These are phyloP conservation scores for Hepatocystis sp. DNA, from an alignment of 169 alveolate genomes.

Conservation along the genomic window DNA sequence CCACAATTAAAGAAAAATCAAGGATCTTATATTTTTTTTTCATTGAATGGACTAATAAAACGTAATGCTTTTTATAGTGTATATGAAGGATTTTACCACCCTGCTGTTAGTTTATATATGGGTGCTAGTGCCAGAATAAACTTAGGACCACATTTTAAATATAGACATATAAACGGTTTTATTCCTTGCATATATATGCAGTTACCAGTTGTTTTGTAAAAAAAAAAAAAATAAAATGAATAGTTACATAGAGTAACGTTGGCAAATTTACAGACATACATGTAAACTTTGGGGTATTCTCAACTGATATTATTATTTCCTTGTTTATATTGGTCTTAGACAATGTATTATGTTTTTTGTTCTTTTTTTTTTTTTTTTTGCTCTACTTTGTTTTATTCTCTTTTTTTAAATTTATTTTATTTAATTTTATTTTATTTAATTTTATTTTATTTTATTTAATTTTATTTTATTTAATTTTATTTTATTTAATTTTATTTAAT, in stretches of 20 bases:
- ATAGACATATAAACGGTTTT: slow-evolving; percentile 78
- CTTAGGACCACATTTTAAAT: slow-evolving; percentile 80
- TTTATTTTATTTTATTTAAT: too few relatives aligned
- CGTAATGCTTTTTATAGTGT: slow-evolving; percentile 78
- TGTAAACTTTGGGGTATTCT: too few relatives aligned
- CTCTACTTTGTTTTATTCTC: too few relatives aligned
- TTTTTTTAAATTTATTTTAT: too few relatives aligned
- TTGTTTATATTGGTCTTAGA: too few relatives aligned
- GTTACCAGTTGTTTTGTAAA: slow-evolving; percentile 72
- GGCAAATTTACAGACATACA: too few relatives aligned
- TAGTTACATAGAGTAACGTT: slow-evolving; percentile 2
- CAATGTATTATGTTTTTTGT: too few relatives aligned
- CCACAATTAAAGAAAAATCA: slow-evolving; percentile 78
- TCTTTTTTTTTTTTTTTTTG: too few relatives aligned
- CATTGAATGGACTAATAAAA: slow-evolving; percentile 87
- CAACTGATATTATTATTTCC: too few relatives aligned
- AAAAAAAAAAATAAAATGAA: background rate
- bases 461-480: too few relatives aligned
- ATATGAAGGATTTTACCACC: slow-evolving; percentile 89
- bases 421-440: too few relatives aligned
- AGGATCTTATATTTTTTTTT: slow-evolving; percentile 85
- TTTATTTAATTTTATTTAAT: too few relatives aligned
- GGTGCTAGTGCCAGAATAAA: slow-evolving; percentile 88
- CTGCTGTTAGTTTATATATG: slow-evolving; percentile 90
- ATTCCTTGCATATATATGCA: slow-evolving; percentile 80